phyloP scores from a whole-genome alignment of 495 filamentous ascomycete genomes.

The Penicillium roqueforti region DNA sequence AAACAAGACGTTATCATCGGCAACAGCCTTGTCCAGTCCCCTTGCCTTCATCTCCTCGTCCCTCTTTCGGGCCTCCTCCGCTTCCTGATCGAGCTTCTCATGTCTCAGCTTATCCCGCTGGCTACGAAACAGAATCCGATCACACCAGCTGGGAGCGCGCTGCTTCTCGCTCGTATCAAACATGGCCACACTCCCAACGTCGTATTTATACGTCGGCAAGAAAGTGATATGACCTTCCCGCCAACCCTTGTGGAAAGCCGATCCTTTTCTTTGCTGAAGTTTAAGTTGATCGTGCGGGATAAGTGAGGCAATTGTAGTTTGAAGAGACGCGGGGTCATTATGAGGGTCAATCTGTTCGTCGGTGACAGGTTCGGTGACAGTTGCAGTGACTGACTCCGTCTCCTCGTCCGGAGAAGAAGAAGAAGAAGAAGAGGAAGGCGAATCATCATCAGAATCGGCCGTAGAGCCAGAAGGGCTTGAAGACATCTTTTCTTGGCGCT shows the following conservation, averaged over 20 bases:
- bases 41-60: constrained; percentile 82
- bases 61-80: constrained; percentile 60
- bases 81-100: constrained; percentile 60
- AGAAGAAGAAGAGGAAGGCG: constrained; percentile 6
- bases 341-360: constrained; percentile 42
- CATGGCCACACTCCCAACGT: constrained; percentile 84
- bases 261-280: constrained; percentile 65
- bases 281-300: constrained; percentile 87
- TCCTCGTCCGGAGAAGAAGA: too few species aligned
- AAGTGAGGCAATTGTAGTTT: constrained; percentile 80
- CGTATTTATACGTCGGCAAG: constrained; percentile 93
- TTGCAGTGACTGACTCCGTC: neutral
- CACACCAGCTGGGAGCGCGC: constrained; percentile 93
- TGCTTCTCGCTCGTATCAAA: constrained; percentile 96
- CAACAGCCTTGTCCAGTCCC: constrained; percentile 67
- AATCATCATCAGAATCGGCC: constrained; percentile 9
- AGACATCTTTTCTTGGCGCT: constrained; percentile 26
- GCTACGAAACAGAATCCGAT: constrained; percentile 86
- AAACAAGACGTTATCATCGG: constrained; percentile 82
- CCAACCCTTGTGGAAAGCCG: constrained; percentile 88
- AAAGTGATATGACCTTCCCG: constrained; percentile 84
- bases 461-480: constrained; percentile 27
- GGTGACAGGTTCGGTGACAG: constrained; percentile 25
- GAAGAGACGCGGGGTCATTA: constrained; percentile 62
- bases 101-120: constrained; percentile 66